These are phyloP conservation scores for Mucor racemosus DNA, from an alignment of 371 early-diverging fungal species.

Conservation along the genomic window DNA sequence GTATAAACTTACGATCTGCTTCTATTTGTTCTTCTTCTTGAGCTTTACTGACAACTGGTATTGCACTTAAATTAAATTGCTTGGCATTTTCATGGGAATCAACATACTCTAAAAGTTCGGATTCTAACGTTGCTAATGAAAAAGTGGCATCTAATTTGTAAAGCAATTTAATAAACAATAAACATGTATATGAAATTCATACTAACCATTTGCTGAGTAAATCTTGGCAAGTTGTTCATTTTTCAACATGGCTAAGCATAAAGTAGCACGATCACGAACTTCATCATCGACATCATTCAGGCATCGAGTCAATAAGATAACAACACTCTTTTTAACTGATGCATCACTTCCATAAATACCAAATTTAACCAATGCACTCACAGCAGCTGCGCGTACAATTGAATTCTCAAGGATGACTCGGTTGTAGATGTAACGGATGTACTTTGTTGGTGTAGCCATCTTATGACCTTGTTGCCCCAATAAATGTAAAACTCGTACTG, in stretches of 20 bases:
- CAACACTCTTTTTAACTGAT: slow-evolving; percentile 77
- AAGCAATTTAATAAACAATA: neutral
- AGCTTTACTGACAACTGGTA: slow-evolving; percentile 83
- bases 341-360: slow-evolving; percentile 82
- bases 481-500: slow-evolving; percentile 94
- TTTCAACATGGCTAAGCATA: slow-evolving; percentile 83
- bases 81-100: slow-evolving; percentile 57
- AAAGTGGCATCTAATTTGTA: slow-evolving; percentile 67
- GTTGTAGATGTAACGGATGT: slow-evolving; percentile 98
- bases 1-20: slow-evolving; percentile 37
- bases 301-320: slow-evolving; percentile 91
- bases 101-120: slow-evolving; percentile 81
- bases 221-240: slow-evolving; percentile 60
- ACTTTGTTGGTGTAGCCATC: slow-evolving; percentile 90
- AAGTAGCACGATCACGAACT: slow-evolving; percentile 95
- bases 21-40: slow-evolving; percentile 77
- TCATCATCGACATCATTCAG: slow-evolving; percentile 97
- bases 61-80: slow-evolving; percentile 73
- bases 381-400: slow-evolving; percentile 96
- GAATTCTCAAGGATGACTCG: slow-evolving; percentile 97
- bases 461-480: slow-evolving; percentile 95
- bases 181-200: slow-evolving; percentile 12
- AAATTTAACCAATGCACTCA: slow-evolving; percentile 93
- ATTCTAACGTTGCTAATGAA: slow-evolving; percentile 86
- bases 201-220: slow-evolving; percentile 68